phyloP scores from a whole-genome alignment of 805 yeast genomes.

The Candida corydali region DNA sequence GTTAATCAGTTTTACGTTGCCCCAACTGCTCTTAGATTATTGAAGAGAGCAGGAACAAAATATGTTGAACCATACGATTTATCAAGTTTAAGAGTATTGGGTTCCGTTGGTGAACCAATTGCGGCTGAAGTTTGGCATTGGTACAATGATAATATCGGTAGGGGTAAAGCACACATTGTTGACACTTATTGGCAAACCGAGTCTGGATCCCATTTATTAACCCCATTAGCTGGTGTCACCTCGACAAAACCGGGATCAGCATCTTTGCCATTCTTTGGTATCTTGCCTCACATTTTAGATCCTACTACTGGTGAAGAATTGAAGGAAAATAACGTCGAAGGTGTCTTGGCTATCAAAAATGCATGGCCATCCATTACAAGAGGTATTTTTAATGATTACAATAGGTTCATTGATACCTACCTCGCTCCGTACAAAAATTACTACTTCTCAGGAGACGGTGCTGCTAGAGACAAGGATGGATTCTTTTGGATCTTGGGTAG shows the following conservation, averaged over 20 bases:
- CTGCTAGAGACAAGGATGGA: conserved; percentile 95
- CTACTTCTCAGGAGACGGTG: conserved; percentile 98
- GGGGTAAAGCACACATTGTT: conserved; percentile 80
- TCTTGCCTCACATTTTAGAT: conserved; percentile 85
- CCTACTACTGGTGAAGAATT: conserved; percentile 88
- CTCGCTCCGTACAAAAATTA: conserved; percentile 88
- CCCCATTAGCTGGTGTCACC: conserved; percentile 91
- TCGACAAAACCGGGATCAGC: conserved; percentile 98
- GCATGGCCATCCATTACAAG: conserved; percentile 99
- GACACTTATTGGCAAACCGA: conserved; percentile 99
- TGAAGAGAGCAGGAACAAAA: conserved; percentile 83
- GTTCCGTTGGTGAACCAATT: conserved; percentile 98
- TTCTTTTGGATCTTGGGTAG: conserved; percentile 98
- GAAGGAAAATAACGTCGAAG: conserved; percentile 87
- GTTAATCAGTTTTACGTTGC: conserved; percentile 98
- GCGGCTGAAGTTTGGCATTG: conserved; percentile 98
- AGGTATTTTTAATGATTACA: conserved; percentile 86
- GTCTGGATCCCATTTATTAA: conserved; percentile 91
- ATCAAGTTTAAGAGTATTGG: conserved; percentile 83
- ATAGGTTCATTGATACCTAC: conserved; percentile 85
- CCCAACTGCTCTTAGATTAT: conserved; percentile 93
- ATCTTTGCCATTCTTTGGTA: conserved; percentile 93
- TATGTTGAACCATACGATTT: conserved; percentile 78
- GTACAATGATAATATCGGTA: conserved; percentile 92
- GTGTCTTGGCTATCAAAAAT: conserved; percentile 84